Evolutionary conservation across 768 basidiomycete species (phyloP), one percentile per base, ranked within the genome.

Genomic region (Termitomyces sp.): DNA sequence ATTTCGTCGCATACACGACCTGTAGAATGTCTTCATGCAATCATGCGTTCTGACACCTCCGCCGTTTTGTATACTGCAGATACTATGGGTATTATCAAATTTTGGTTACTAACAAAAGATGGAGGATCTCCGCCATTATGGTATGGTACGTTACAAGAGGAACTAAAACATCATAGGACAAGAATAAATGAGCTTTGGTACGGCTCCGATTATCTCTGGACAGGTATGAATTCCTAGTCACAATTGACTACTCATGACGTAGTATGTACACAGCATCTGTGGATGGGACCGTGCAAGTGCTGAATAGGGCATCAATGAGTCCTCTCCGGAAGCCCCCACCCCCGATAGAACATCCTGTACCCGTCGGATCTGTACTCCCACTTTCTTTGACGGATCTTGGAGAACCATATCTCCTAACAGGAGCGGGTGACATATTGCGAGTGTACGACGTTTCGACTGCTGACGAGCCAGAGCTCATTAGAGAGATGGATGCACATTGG

Each of bases 1-100:
- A 79, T 97, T 46, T 90, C 91, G 4, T 82, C 85, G 0, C 96
- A 99, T 70, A 90, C 85, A 9, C 83, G 96, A 14, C 96, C 96
- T 3, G 85, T 98, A 8, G 92, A 93, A 68, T 84, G 83, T 59
- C 70, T 97, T 13, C 79, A 83, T 40, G 87, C 81, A n/a, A 74
- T 76, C 57, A 62, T 71, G 14, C 62, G 73, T 40, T 80, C 83
- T 3, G 75, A 74, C n/a, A 68, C 66, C 11, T 72, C 75, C 20
- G 80, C 74, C 0, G 72, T 79, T 28, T 71, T 98, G 5, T 91
- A 87, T 68, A 92, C 93, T 0, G 92, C 83, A 7, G 96, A 98
- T 70, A 95, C 92, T 3, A 90, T 98, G 87, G 97, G 96, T 2
- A 69, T 89, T 9, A 85, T 98, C 67, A 90, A 87, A 59, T 71